A percentile compares a stretch with the other conserved stretches of the same genome.
These are phyloP conservation scores for Acrocalymma vagum DNA, from an alignment of 2,329 filamentous ascomycete genomes.

Conservation along the genomic window DNA sequence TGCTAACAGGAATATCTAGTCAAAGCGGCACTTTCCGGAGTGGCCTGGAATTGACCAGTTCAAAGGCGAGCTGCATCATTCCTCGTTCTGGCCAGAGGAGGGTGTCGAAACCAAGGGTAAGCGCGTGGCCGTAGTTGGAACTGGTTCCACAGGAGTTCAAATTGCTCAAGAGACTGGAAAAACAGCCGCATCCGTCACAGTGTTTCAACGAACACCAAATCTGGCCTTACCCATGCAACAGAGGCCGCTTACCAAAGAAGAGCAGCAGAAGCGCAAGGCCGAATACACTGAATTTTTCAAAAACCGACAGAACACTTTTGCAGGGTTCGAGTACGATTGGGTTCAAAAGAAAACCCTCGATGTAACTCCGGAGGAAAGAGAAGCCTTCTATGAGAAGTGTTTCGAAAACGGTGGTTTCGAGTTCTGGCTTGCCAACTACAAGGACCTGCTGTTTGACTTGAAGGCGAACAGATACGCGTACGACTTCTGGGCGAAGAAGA, in stretches of 20 bases:
- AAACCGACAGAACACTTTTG: slow-evolving; percentile 62
- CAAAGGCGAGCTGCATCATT: slow-evolving; percentile 67
- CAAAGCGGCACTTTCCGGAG: slow-evolving; percentile 68
- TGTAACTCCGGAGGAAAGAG: slow-evolving; percentile 51
- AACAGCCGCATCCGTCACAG: slow-evolving; percentile 58
- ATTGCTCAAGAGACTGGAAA: slow-evolving; percentile 69
- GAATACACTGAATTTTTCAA: slow-evolving; percentile 60
- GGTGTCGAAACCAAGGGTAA: slow-evolving; percentile 67
- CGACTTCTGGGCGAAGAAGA: slow-evolving; percentile 57
- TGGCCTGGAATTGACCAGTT: slow-evolving; percentile 68
- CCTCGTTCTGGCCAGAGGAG: slow-evolving; percentile 67
- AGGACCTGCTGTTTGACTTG: slow-evolving; percentile 50
- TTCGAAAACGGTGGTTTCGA: slow-evolving; percentile 51
- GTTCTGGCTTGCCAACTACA: slow-evolving; percentile 54
- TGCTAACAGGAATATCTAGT: no score
- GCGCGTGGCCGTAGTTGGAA: slow-evolving; percentile 69
- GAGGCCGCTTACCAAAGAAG: slow-evolving; percentile 55
- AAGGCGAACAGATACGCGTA: slow-evolving; percentile 55
- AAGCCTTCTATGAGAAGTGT: slow-evolving; percentile 53
- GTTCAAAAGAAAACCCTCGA: slow-evolving; percentile 62
- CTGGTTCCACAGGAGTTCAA: slow-evolving; percentile 71
- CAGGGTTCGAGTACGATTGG: slow-evolving; percentile 67
- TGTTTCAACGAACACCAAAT: slow-evolving; percentile 75
- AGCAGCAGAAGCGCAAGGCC: slow-evolving; percentile 58
- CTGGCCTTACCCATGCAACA: slow-evolving; percentile 69